A percentile compares a stretch with the other conserved stretches of the same genome.
These are phyloP conservation scores for Mesotaenium endlicherianum DNA, from an alignment of 139 green algal species.

Conservation along the genomic window DNA sequence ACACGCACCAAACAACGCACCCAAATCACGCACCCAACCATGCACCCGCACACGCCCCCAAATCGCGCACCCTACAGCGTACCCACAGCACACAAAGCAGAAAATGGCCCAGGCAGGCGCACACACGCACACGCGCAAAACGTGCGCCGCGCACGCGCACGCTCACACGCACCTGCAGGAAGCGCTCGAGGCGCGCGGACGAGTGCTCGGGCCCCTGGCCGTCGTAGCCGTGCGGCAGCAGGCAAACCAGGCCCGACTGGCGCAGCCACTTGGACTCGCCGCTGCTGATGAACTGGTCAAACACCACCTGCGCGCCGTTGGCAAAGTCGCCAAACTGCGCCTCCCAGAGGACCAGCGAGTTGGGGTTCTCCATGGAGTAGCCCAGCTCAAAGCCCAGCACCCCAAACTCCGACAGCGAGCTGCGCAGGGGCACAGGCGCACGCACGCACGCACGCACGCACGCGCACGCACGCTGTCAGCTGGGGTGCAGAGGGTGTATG, in stretches of 20 bases:
- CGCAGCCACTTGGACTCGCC: conserved; percentile 82
- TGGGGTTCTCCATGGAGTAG: conserved; percentile 96
- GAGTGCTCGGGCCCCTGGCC: conserved; percentile 83
- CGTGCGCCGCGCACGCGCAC: too few species aligned
- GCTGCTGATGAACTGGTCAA: conserved; percentile 77
- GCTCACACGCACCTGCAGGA: conserved; percentile 60
- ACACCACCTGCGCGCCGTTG: conserved; percentile 82
- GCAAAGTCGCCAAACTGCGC: conserved; percentile 90
- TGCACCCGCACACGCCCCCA: too few species aligned
- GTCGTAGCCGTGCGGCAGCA: conserved; percentile 92
- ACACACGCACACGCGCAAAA: too few species aligned
- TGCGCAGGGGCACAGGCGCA: conserved; percentile 21
- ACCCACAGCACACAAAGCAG: too few species aligned
- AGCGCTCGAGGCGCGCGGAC: conserved; percentile 74
- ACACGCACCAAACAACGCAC: too few species aligned
- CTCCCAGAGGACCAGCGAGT: conserved; percentile 86
- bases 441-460: too few species aligned
- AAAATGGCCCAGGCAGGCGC: too few species aligned
- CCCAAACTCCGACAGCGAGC: conserved; percentile 87
- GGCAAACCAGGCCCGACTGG: conserved; percentile 68
- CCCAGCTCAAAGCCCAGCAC: conserved; percentile 98
- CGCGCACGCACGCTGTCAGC: too few species aligned
- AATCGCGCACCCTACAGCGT: too few species aligned
- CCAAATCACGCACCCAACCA: too few species aligned
- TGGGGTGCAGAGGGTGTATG: too few species aligned